These are phyloP conservation scores for Diplotaxis tenuifolia DNA, from an alignment of 345 rosid species.

Conservation along the genomic window DNA sequence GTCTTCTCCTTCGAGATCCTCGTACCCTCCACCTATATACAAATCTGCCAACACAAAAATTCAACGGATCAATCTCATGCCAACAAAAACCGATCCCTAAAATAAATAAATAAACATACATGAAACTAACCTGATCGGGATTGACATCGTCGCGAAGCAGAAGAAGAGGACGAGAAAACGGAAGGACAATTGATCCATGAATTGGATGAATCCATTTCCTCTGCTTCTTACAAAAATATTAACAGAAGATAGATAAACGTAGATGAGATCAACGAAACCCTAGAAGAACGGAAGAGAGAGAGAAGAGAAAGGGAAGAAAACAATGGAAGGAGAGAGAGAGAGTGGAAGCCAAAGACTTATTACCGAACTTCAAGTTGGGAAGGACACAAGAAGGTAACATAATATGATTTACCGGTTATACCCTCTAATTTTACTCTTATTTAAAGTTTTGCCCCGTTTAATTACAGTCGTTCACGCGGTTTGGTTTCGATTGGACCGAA, in stretches of 20 bases:
- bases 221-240: neutral
- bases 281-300: constrained; percentile 17
- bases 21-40: constrained; percentile 49
- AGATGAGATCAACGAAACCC: constrained; percentile 22
- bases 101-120: neutral
- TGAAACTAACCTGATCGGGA: constrained; percentile 35
- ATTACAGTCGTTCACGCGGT: constrained; percentile 26
- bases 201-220: constrained; percentile 31
- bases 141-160: constrained; percentile 31
- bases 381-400: neutral
- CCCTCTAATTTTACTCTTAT: neutral
- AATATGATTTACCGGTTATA: constrained; percentile 6
- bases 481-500: neutral
- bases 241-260: neutral
- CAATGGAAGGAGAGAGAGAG: constrained; percentile 20
- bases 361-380: constrained; percentile 30
- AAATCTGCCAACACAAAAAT: constrained; percentile 47
- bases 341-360: constrained; percentile 35
- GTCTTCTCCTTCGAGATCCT: constrained; percentile 59
- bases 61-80: constrained; percentile 2
- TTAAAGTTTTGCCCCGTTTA: neutral
- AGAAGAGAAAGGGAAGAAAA: neutral
- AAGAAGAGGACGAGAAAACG: constrained; percentile 32
- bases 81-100: too few species aligned
- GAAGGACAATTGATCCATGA: constrained; percentile 39